Evolutionary conservation across 2,329 filamentous ascomycete species (phyloP), one percentile per base, ranked within the genome.

Genomic region (Endoconidiophora polonica): DNA sequence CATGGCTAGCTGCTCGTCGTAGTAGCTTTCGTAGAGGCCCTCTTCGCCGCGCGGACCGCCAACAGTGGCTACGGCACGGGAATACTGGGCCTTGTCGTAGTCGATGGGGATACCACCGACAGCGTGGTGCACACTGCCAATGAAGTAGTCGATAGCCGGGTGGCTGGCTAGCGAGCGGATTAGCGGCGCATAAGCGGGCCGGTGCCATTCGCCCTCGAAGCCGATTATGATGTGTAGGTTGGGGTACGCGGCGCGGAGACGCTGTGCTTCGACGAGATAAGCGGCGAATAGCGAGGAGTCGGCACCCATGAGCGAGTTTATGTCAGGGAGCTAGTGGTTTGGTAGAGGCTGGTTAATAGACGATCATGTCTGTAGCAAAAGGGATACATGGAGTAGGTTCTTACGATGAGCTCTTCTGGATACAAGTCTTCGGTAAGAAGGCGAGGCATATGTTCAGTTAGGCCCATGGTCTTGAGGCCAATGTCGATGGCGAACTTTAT

Each of bases 371-470:
- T 16, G n/a, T 26, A 48, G 33, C 9, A 9, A 23, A 18, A 12
- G 29, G 5, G 24, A 20, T 26, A 26, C 26, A 18, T 3, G 5
- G 16, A 3, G 6, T 24, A 12, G 26, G 24, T 24, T 23, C 23
- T 33, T 29, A 16, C 6, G 14, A 9, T 43, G 40, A 22, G 43
- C 70, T 98, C 91, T 69, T 94, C 90, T 0, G 91, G 91, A 62
- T 98, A 98, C 48, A 94, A 73, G 65, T 98, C 90, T 52, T 74
- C 68, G 36, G 72, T 64, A 46, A 77, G 68, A 44, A 78, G 76
- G 33, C 90, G 82, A 5, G 90, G 87, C 78, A 98, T 96, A 65
- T 98, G 91, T 66, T 98, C 91, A 1, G 88, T 94, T 52, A 98
- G 66, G 20, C 83, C 86, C 61, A 95, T 87, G 18, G 83, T 83